phyloP scores from a whole-genome alignment of 1,139 yeast genomes.

The Sugiyamaella paludigena region DNA sequence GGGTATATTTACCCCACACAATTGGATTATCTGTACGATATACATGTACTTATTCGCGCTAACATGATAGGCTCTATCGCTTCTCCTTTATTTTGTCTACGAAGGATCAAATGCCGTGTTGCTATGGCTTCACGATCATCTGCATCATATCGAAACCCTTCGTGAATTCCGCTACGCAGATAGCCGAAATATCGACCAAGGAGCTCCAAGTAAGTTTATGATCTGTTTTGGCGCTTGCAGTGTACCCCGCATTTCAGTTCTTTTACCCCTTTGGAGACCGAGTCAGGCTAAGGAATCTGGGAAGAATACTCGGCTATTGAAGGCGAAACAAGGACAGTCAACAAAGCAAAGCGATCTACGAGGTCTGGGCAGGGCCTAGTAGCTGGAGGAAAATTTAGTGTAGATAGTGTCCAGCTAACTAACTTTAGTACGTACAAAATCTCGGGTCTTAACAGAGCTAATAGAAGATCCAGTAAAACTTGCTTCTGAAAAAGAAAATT shows the following conservation, averaged over 20 bases:
- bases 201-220: constrained; percentile 27
- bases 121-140: constrained; percentile 78
- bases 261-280: too few species aligned
- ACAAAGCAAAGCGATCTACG: too few species aligned
- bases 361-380: too few species aligned
- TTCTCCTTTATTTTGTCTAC: constrained; percentile 79
- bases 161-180: constrained; percentile 42
- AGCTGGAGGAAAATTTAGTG: background rate
- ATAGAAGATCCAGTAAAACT: constrained; percentile 33
- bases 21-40: too few species aligned
- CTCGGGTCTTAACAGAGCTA: constrained; percentile 30
- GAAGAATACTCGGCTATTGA: background rate
- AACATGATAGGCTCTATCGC: constrained; percentile 56
- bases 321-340: background rate
- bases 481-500: constrained; percentile 33
- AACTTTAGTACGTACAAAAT: constrained; percentile 33
- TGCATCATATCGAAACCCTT: constrained; percentile 75
- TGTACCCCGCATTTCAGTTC: too few species aligned
- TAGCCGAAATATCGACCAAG: constrained; percentile 34
- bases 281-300: background rate
- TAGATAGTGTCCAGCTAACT: constrained; percentile 9
- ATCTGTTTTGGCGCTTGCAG: background rate
- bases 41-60: too few species aligned
- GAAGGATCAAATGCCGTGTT: constrained; percentile 87
- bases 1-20: too few species aligned